Evolutionary conservation across 2,329 filamentous ascomycete genomes (phyloP).

Genomic region (Colletotrichum magnum): DNA sequence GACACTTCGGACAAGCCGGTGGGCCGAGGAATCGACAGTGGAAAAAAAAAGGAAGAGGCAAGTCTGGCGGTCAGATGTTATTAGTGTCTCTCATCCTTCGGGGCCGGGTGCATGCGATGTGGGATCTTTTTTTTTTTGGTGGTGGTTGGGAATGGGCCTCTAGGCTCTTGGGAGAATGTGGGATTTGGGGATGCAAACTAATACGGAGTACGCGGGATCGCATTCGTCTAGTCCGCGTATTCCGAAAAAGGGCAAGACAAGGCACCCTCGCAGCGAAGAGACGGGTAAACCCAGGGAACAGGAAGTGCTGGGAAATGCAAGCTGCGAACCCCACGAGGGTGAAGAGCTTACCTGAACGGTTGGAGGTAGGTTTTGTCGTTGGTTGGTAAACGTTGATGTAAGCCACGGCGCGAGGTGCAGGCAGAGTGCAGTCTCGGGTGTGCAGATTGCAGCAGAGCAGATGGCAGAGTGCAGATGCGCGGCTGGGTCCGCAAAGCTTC

Average conservation of each 20-base stretch:
- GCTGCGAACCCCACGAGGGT: not conserved
- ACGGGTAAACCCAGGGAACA: not conserved
- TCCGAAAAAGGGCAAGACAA: conserved; percentile 12
- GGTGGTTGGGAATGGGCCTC: conserved; percentile 33
- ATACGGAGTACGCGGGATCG: conserved; percentile 31
- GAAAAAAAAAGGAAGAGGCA: not conserved
- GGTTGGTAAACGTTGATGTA: not conserved
- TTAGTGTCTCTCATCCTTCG: conserved; percentile 1
- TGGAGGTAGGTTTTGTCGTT: too few species aligned
- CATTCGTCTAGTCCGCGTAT: conserved; percentile 34
- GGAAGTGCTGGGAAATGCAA: not conserved
- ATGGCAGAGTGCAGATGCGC: conserved; percentile 7
- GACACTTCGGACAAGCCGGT: conserved; percentile 10
- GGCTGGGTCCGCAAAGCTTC: conserved; percentile 32
- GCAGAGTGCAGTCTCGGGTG: not conserved
- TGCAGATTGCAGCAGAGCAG: conserved; percentile 4
- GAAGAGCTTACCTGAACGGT: not conserved
- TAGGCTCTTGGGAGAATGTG: not conserved
- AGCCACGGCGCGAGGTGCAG: not conserved
- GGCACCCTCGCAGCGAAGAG: conserved; percentile 3
- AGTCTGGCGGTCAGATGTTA: conserved; percentile 17
- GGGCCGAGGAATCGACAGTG: too few species aligned
- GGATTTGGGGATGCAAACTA: conserved; percentile 7
- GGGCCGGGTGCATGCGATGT: not conserved
- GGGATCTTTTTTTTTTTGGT: conserved; percentile 7